Conservation (phyloP, 208 protist species). For the Histomonas meleagridis region DNA sequence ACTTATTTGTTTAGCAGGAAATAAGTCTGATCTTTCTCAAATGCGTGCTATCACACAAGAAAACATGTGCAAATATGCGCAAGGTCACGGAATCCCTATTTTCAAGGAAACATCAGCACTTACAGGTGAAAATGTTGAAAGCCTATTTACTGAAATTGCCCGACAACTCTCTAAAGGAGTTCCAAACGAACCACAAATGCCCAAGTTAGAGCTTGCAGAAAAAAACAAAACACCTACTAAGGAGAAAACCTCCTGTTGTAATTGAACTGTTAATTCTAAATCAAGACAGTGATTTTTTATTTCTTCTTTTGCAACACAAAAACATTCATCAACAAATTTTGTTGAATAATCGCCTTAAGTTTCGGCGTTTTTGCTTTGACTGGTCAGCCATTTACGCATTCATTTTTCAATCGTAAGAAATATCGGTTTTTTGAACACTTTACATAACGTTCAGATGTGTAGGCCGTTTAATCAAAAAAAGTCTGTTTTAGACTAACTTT, state of each 20-base stretch:
- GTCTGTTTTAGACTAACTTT: too few relatives aligned
- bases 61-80: not conserved
- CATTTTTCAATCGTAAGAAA: too few relatives aligned
- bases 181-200: not conserved
- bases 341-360: too few relatives aligned
- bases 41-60: not conserved
- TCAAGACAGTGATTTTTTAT: too few relatives aligned
- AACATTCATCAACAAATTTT: too few relatives aligned
- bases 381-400: too few relatives aligned
- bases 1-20: conserved; percentile 60
- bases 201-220: not conserved
- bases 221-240: not conserved
- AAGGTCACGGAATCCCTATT: not conserved
- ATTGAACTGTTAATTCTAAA: too few relatives aligned
- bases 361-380: too few relatives aligned
- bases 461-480: too few relatives aligned
- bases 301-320: too few relatives aligned
- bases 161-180: not conserved
- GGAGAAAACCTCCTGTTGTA: not conserved
- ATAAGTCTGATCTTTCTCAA: not conserved
- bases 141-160: not conserved
- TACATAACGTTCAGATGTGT: too few relatives aligned
- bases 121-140: conserved; percentile 2
- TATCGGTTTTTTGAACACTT: too few relatives aligned
- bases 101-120: conserved; percentile 29